Evolutionary conservation across 2,329 filamentous ascomycete species (phyloP), one percentile per base, ranked within the genome.

Genomic region (Aspergillus texensis): DNA sequence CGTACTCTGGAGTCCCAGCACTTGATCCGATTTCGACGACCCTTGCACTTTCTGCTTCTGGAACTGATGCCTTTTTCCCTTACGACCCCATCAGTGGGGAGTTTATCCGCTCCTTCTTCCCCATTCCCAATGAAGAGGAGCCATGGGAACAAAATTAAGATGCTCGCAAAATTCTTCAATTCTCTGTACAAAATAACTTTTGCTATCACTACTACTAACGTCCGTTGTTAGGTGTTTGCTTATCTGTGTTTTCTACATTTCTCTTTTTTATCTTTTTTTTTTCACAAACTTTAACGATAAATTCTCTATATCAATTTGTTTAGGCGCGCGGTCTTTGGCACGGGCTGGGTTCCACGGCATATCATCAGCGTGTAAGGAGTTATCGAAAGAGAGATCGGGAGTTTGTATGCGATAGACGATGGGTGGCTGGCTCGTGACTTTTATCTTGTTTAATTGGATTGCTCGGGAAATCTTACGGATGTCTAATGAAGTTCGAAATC

Each of bases 101-200:
- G 57, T 78, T 79, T 32, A 78, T 78, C 60, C 70, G 73, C 24
- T 77, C 76, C n/a, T 79, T 78, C 67, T 79, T 79, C 66, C 77
- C 77, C 6, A 45, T 65, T 10, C 48, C 67, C 10, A 65, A 62
- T 11, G 73, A 73, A 6, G 74, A 75, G 57, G 65, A 70, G 6
- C 58, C 65, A 10, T 77, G 71, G 74, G 68, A 69, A 34, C 62
- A 67, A 14, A 19, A 14, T 11, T 45, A 54, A 34, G 30, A 14
- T 32, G 30, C 2, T 30, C 26, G 14, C 41, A 26, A 34, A 6
- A n/a, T 43, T 6, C 0, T 41, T 57, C n/a, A 26, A 19, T 57
- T 57, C 41, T 57, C 24, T 50, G 52, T 43, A 57, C 26, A 39
- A 57, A 30, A 46, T 46, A 19, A 32, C 32, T 36, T 34, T 50